phyloP scores from a whole-genome alignment of 1,284 basidiomycete species.

The Puccinia horiana region DNA sequence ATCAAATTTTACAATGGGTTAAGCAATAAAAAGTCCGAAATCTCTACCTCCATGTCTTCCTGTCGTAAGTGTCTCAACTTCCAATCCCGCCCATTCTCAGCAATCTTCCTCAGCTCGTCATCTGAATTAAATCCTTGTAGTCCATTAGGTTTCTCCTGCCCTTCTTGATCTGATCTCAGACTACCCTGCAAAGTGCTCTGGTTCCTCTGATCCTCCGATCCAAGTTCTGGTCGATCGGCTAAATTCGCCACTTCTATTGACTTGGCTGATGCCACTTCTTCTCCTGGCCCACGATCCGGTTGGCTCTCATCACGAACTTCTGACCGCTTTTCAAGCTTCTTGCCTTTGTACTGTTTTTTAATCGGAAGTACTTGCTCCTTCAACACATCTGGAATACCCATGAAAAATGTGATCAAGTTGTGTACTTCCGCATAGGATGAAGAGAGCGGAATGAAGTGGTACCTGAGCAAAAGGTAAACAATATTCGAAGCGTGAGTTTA shows the following conservation, averaged over 20 bases:
- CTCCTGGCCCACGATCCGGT: neutral
- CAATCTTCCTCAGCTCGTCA: constrained; percentile 73
- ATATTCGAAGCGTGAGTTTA: neutral
- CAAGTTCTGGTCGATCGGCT: constrained; percentile 60
- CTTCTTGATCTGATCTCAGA: constrained; percentile 53
- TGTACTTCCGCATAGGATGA: constrained; percentile 83
- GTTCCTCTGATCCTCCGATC: neutral
- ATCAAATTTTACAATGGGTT: constrained; percentile 24
- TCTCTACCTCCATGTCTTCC: constrained; percentile 74
- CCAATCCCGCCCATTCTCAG: constrained; percentile 84
- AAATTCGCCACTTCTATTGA: constrained; percentile 60
- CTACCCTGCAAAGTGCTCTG: constrained; percentile 61
- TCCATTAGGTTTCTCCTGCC: constrained; percentile 50
- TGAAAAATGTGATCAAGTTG: constrained; percentile 86
- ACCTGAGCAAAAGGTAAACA: constrained; percentile 63
- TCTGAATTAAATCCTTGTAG: constrained; percentile 68
- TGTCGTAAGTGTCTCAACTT: constrained; percentile 75
- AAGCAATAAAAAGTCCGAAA: neutral
- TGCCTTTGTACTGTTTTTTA: neutral
- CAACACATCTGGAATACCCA: constrained; percentile 62
- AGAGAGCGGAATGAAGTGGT: constrained; percentile 88
- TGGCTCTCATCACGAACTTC: neutral
- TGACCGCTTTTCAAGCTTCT: constrained; percentile 31
- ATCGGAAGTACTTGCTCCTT: constrained; percentile 48
- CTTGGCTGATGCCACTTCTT: neutral